These are phyloP conservation scores for Sporothrix globosa DNA, from an alignment of 2,329 filamentous ascomycete genomes.

Conservation along the genomic window DNA sequence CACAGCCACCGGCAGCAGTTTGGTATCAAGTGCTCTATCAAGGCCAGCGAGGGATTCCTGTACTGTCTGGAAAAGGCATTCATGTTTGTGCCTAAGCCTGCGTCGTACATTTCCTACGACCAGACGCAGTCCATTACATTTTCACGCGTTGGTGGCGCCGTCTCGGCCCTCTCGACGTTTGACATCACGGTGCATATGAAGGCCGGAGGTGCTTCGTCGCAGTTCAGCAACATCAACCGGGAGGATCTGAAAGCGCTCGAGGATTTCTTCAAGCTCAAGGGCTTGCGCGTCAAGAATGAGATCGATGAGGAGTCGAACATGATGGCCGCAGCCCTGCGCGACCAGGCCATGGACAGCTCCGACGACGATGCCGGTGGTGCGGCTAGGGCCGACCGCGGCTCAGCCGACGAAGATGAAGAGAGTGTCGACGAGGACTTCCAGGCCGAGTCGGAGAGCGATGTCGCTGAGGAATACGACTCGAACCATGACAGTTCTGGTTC, in stretches of 20 bases:
- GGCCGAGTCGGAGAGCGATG: slow-evolving; percentile 88
- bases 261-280: slow-evolving; percentile 95
- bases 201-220: slow-evolving; percentile 80
- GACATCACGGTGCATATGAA: slow-evolving; percentile 95
- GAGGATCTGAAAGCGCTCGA: slow-evolving; percentile 98
- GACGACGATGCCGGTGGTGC: slow-evolving; percentile 78
- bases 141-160: slow-evolving; percentile 90
- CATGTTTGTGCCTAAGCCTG: slow-evolving; percentile 98
- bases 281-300: slow-evolving; percentile 95
- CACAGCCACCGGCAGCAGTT: slow-evolving; percentile 82
- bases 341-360: slow-evolving; percentile 80
- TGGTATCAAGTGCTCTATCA: slow-evolving; percentile 99
- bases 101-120: slow-evolving; percentile 95
- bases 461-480: slow-evolving; percentile 94
- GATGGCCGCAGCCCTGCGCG: slow-evolving; percentile 78
- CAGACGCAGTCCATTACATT: slow-evolving; percentile 90
- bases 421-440: slow-evolving; percentile 95
- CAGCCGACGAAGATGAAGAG: slow-evolving; percentile 94
- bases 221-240: slow-evolving; percentile 99
- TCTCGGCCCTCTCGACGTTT: slow-evolving; percentile 93
- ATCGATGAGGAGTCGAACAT: slow-evolving; percentile 89
- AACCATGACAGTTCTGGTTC: slow-evolving; percentile 83
- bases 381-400: slow-evolving; percentile 75
- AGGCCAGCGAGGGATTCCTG: slow-evolving; percentile 95
- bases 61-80: slow-evolving; percentile 98